Evolutionary conservation across 2,329 filamentous ascomycete genomes (phyloP), one percentile per base, ranked within the genome.

Genomic region (Fragosphaeria purpurea): DNA sequence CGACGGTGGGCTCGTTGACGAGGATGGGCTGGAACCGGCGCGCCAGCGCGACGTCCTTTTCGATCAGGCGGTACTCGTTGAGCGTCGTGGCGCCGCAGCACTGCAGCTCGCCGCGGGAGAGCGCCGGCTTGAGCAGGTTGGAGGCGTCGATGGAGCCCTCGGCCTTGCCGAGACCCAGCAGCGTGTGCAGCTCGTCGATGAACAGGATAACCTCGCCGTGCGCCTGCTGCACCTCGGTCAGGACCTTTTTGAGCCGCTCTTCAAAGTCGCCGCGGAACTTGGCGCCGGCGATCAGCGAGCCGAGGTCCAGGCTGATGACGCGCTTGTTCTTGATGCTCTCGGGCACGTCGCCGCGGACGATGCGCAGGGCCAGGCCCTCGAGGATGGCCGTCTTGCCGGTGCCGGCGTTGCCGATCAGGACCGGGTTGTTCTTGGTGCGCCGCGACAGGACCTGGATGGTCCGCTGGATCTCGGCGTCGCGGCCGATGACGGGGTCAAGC

Each of bases 251-350:
- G 53, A 97, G 64, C 41, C 93, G 77, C 64, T 98, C 93, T 64
- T 98, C 93, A 53, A 98, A 97, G 60, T 98, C 93, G 46, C 93
- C 93, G 45, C 93, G 75, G 61, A 93, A 98, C 62, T 96, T 97
- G 42, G 93, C 90, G 46, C 93, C 93, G 2, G 93, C 93, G 60
- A 98, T 96, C 12, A 98, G 77, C 38, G 88, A 88, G 2, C 93
- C 93, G 5, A 98, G 75, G 60, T 98, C 93, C 39, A 97, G 69
- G 6, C 85, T 80, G 50, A 97, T 80, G 31, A 98, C 91, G 48
- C 83, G 77, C 67, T 97, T 97, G 60, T 96, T 85, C 68, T 95
- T 95, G 65, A 98, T 85, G 58, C 88, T 95, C 67, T 97, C 93
- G 0, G 93, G 91, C 0, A 97, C 90, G 67, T 96, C 91, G 2